Base-by-base conservation (phyloP, 208 protist species). In the Trypanosoma platydactyli region DNA sequence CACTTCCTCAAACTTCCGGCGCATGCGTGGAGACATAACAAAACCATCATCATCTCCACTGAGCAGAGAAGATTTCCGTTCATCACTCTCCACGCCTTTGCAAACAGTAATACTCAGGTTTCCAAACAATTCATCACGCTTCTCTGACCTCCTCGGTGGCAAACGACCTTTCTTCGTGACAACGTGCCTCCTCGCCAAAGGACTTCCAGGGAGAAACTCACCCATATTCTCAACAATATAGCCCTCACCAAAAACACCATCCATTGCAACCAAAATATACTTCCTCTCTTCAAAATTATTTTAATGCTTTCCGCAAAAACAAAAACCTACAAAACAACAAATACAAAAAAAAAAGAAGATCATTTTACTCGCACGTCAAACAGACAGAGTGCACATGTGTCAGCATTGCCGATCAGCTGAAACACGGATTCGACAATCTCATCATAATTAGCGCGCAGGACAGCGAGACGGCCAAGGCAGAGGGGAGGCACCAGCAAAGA, bases 401-500 rank as follows among this genome's bases (percentile, higher is more conserved):
- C 68, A 79, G 66, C 77, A 83, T 57, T 44, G 50, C 3, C 3
- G 25, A 38, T 78, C 71, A 82, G 77, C 68, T 76, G 71, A 77
- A 77, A 82, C 77, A 82, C 77, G 71, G 71, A 75, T 79, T 76
- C 64, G 70, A 81, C 76, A 81, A 29, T 41, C 70, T 81, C 76
- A 76, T 81, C 76, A 81, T n/a, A n/a, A n/a, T 63, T 25, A 29
- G 42, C 54, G 52, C 6, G 69, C n/a, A 38, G n/a, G n/a, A n/a
- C n/a, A n/a, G n/a, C n/a, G n/a, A n/a, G n/a, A n/a, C n/a, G n/a
- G n/a, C n/a, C n/a, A n/a, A n/a, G n/a, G n/a, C n/a, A n/a, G n/a
- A n/a, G 35, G 52, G 22, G 29, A 45, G 44, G 18, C 33, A 29
- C 40, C 56, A 64, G 57, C 42, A n/a, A 30, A 33, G 41, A 27